These are phyloP conservation scores for Annulohypoxylon moriforme DNA, from an alignment of 495 filamentous ascomycete genomes.

Conservation along the genomic window DNA sequence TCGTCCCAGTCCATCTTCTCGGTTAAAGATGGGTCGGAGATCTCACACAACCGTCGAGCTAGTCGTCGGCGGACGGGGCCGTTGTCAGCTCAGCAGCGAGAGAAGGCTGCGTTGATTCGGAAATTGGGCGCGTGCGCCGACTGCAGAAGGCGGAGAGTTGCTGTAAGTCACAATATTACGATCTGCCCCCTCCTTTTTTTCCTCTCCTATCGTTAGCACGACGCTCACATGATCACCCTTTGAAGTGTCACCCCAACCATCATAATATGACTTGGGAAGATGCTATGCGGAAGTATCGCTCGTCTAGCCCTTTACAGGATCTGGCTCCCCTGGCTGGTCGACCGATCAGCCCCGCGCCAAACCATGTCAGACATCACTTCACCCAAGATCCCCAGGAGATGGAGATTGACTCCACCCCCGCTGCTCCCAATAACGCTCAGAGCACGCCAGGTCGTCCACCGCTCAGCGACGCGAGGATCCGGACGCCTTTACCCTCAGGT, in stretches of 20 bases:
- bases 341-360: slow-evolving; percentile 55
- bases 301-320: slow-evolving; percentile 55
- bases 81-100: slow-evolving; percentile 57
- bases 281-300: slow-evolving; percentile 57
- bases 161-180: slow-evolving; percentile 54
- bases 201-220: slow-evolving; percentile 4
- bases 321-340: slow-evolving; percentile 51
- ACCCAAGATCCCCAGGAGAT: slow-evolving; percentile 57
- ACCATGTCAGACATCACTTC: slow-evolving; percentile 51
- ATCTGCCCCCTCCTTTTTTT: slow-evolving; percentile 29
- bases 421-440: slow-evolving; percentile 37
- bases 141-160: slow-evolving; percentile 61
- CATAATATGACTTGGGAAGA: slow-evolving; percentile 65
- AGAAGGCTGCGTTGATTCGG: slow-evolving; percentile 61
- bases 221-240: slow-evolving; percentile 43
- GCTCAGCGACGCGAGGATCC: slow-evolving; percentile 56
- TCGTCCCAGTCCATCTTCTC: slow-evolving; percentile 61
- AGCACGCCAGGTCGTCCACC: slow-evolving; percentile 48
- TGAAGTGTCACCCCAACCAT: slow-evolving; percentile 62
- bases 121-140: slow-evolving; percentile 62
- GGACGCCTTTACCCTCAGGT: slow-evolving; percentile 61
- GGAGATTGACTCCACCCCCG: slow-evolving; percentile 53
- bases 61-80: slow-evolving; percentile 61
- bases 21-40: slow-evolving; percentile 59
- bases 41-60: slow-evolving; percentile 56